phyloP scores from a whole-genome alignment of 768 basidiomycete genomes.

The Kwoniella mangroviensis region DNA sequence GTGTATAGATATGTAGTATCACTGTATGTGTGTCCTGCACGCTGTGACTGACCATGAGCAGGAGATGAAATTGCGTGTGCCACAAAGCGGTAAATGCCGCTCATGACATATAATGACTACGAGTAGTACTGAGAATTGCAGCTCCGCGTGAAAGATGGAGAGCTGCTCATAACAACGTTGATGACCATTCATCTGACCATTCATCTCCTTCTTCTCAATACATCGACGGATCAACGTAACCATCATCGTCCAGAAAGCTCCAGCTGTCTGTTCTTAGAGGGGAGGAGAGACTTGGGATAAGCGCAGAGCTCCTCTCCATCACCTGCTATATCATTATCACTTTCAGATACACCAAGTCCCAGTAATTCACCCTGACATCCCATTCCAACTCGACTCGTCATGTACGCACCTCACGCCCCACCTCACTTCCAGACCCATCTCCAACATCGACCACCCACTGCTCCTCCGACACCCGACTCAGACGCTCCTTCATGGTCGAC shows the following conservation, averaged over 20 bases:
- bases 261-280: no score
- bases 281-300: not conserved
- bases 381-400: not conserved
- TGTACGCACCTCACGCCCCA: conserved; percentile 24
- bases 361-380: no score
- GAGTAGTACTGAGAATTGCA: no score
- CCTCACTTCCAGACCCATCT: conserved; percentile 15
- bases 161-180: no score
- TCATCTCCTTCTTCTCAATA: no score
- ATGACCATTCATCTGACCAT: no score
- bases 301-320: not conserved
- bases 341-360: no score
- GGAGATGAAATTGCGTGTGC: conserved; percentile 2
- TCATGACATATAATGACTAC: not conserved
- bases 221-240: no score
- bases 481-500: conserved; percentile 13
- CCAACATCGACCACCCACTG: conserved; percentile 34
- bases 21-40: no score
- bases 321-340: not conserved
- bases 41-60: no score
- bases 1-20: not conserved
- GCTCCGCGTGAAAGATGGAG: no score
- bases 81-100: conserved; percentile 23
- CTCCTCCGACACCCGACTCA: conserved; percentile 31
- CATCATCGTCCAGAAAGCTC: no score